Percentiles rank a stretch among this genome's conserved stretches.
Evolutionary conservation across 2,329 filamentous ascomycete genomes (phyloP).

Genomic region (Penicillium sp.): DNA sequence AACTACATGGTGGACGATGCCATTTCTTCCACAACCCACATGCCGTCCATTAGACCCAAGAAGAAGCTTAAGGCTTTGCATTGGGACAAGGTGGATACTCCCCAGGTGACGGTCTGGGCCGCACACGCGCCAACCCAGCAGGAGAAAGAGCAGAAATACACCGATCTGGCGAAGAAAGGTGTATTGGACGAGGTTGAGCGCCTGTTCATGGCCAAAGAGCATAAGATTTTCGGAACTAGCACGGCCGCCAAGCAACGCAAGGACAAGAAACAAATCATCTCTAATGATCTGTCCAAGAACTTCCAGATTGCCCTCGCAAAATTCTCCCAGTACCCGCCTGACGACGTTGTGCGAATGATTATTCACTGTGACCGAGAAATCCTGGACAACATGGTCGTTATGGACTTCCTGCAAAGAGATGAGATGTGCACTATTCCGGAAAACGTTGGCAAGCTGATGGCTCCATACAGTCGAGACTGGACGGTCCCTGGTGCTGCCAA

Average conservation of each 20-base stretch:
- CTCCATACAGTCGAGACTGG: constrained; percentile 94
- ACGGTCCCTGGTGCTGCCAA: constrained; percentile 77
- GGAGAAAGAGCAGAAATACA: constrained; percentile 91
- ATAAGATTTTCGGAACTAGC: constrained; percentile 71
- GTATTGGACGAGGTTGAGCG: constrained; percentile 97
- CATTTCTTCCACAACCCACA: constrained; percentile 56
- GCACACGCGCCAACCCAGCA: constrained; percentile 75
- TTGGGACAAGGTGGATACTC: constrained; percentile 97
- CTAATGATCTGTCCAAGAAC: constrained; percentile 78
- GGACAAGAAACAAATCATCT: constrained; percentile 97
- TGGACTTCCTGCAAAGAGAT: constrained; percentile 93
- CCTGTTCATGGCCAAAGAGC: constrained; percentile 94
- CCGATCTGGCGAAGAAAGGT: constrained; percentile 86
- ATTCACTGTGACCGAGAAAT: constrained; percentile 91
- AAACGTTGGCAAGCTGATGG: constrained; percentile 84
- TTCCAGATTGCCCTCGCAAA: constrained; percentile 93
- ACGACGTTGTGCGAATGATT: constrained; percentile 85
- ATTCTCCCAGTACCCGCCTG: constrained; percentile 76
- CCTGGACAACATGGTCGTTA: constrained; percentile 81
- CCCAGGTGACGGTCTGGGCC: constrained; percentile 89
- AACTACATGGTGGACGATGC: constrained; percentile 67
- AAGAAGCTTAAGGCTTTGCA: constrained; percentile 99
- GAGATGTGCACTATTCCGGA: constrained; percentile 90
- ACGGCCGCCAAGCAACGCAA: constrained; percentile 66
- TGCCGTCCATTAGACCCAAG: constrained; percentile 84